Base-by-base conservation (phyloP, 23 red algal genomes). In the Pyropia yezoensis region DNA sequence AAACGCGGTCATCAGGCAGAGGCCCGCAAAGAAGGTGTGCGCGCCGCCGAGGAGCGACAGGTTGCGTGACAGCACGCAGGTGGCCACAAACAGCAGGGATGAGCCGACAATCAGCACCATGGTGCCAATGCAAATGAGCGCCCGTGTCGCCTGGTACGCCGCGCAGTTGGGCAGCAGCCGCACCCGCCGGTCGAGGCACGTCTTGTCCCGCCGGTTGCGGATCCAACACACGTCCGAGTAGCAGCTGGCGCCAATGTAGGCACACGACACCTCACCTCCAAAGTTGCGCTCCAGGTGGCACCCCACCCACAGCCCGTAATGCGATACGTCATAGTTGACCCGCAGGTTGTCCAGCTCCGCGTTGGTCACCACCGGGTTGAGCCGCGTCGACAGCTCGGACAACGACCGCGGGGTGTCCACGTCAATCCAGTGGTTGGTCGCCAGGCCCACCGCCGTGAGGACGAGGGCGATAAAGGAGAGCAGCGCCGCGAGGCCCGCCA, bases 1-100 rank as follows among this genome's bases (percentile, higher is more conserved):
- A 62, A 87, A 87, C 15, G 54, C 82, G 18, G 76, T 76, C 82
- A 87, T 87, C 53, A 77, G 62, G 54, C 75, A 76, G 54, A 87
- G 11, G 19, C 57, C 71, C 29, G 66, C 51, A 20, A 87, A 18
- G 20, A 66, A 39, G 16, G 82, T 87, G 34, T 49, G 29, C 16
- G 70, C 19, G 0, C 71, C 63, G 3, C 82, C 82, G 1, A 65
- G 29, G 12, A 57, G 54, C 15, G 57, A 52, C 3, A 87, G 71
- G 12, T 33, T 57, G 2, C 30, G n/a, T 2, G 70, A 67, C 18
- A 54, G 29, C 26, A 87, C 54, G 27, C 70, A 87, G 24, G 69
- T 66, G 13, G 71, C 69, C 0, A 87, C 82, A 54, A 87, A 63
- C 2, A 77, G 53, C 33, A 87, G 67, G 0, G 69, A 57, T 1